These are phyloP conservation scores for Solanum okadae DNA, from an alignment of 257 asterid genomes.

Conservation along the genomic window DNA sequence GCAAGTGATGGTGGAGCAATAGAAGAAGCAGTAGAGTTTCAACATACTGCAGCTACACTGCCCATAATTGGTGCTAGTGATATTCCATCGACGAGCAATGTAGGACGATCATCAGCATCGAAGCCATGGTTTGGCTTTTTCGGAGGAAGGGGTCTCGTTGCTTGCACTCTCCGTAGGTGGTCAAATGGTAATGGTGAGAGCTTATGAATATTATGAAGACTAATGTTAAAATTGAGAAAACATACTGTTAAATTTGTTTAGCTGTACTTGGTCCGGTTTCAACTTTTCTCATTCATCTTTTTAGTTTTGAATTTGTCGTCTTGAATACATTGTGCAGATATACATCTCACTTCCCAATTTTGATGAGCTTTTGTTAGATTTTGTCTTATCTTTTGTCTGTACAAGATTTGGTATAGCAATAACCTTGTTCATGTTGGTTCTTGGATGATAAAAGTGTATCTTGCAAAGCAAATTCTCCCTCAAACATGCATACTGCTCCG, in stretches of 20 bases:
- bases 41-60: conserved; percentile 11
- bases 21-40: conserved; percentile 44
- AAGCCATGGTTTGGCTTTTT: conserved; percentile 42
- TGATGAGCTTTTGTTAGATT: neutral
- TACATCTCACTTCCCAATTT: neutral
- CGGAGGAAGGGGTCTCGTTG: conserved; percentile 45
- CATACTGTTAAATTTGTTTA: conserved; percentile 2
- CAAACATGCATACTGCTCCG: neutral
- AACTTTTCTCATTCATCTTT: neutral
- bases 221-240: conserved; percentile 4
- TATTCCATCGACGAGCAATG: conserved; percentile 21
- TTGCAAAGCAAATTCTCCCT: neutral
- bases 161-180: conserved; percentile 58
- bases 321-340: neutral
- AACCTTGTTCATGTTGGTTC: neutral
- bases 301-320: neutral
- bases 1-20: conserved; percentile 42
- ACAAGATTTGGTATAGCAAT: neutral
- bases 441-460: neutral
- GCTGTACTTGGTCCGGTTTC: neutral
- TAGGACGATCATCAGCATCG: conserved; percentile 20
- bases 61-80: conserved; percentile 4
- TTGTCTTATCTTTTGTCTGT: neutral
- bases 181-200: conserved; percentile 32
- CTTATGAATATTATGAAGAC: conserved; percentile 15